phyloP scores from a whole-genome alignment of 805 yeast species.

The Barnettozyma botsteinii region DNA sequence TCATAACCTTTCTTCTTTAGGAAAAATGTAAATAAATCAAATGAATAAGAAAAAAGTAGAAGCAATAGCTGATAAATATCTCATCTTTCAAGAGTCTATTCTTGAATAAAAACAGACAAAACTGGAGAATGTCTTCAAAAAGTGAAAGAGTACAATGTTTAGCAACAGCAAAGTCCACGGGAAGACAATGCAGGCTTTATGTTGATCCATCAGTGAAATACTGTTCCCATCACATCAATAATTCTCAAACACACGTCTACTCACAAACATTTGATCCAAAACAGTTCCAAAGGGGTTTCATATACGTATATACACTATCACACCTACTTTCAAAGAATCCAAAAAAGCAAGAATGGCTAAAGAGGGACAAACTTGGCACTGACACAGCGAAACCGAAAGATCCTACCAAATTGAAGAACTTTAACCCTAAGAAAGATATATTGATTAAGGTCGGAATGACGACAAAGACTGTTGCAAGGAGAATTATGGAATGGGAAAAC shows the following conservation, averaged over 20 bases:
- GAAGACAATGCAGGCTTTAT: slow-evolving; percentile 13
- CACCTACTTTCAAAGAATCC: slow-evolving; percentile 18
- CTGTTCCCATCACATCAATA: slow-evolving; percentile 15
- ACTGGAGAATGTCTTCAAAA: no score
- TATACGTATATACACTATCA: slow-evolving; percentile 22
- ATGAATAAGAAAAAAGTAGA: no score
- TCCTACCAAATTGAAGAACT: slow-evolving; percentile 5
- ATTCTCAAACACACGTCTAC: no score
- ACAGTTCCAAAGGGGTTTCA: slow-evolving; percentile 15
- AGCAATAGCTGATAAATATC: no score
- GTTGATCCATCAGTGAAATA: slow-evolving; percentile 4
- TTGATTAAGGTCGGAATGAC: slow-evolving; percentile 25
- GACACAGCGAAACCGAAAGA: not conserved
- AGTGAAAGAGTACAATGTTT: slow-evolving; percentile 12
- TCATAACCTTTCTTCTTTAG: slow-evolving; percentile 2
- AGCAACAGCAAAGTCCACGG: slow-evolving; percentile 14
- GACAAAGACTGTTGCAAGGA: slow-evolving; percentile 12
- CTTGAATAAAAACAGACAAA: no score
- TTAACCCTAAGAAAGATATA: slow-evolving; percentile 20
- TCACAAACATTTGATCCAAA: not conserved
- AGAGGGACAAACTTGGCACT: slow-evolving; percentile 3
- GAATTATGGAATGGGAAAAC: slow-evolving; percentile 24
- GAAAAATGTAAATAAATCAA: slow-evolving; percentile 1
- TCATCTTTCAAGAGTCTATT: no score
- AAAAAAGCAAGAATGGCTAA: slow-evolving; percentile 19